Conservation (phyloP, 2,329 filamentous ascomycete species). For the Cladophialophora yegresii region DNA sequence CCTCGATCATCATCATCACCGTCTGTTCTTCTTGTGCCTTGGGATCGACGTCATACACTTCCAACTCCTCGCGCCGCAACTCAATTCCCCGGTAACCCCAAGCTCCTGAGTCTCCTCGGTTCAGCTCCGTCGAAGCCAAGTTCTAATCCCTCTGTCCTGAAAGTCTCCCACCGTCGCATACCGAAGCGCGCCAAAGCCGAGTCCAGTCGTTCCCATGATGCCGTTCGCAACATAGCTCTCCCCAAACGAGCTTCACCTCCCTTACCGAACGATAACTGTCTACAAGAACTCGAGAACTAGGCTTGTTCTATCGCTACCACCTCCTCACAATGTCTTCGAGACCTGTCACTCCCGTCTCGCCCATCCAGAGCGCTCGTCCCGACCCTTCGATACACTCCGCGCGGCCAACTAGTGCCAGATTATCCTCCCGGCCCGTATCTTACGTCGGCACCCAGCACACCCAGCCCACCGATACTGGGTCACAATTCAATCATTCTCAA, state of each 20-base stretch:
- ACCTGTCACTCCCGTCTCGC: constrained; percentile 39
- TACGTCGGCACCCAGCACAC: constrained; percentile 40
- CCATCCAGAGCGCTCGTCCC: constrained; percentile 16
- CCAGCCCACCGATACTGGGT: constrained; percentile 23
- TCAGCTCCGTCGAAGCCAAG: constrained; percentile 15
- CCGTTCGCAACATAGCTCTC: constrained; percentile 21
- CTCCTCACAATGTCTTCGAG: constrained; percentile 34
- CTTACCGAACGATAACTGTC: neutral
- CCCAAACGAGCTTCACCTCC: neutral
- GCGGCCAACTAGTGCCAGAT: constrained; percentile 20
- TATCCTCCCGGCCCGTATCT: constrained; percentile 46
- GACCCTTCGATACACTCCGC: constrained; percentile 27
- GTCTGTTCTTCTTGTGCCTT: constrained; percentile 17
- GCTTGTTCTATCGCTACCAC: constrained; percentile 1
- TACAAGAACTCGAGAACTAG: constrained; percentile 7
- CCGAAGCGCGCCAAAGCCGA: constrained; percentile 6
- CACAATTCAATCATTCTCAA: constrained; percentile 43
- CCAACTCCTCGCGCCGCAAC: constrained; percentile 19
- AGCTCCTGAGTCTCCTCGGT: constrained; percentile 14
- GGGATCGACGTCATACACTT: constrained; percentile 33
- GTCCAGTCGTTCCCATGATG: constrained; percentile 8
- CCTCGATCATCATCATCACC: constrained; percentile 12
- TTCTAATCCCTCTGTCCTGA: constrained; percentile 1
- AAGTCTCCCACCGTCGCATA: constrained; percentile 7
- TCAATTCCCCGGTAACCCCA: constrained; percentile 23